Base-by-base conservation (phyloP, 108 stramenopile genomes). In the Cyclotella atomus region DNA sequence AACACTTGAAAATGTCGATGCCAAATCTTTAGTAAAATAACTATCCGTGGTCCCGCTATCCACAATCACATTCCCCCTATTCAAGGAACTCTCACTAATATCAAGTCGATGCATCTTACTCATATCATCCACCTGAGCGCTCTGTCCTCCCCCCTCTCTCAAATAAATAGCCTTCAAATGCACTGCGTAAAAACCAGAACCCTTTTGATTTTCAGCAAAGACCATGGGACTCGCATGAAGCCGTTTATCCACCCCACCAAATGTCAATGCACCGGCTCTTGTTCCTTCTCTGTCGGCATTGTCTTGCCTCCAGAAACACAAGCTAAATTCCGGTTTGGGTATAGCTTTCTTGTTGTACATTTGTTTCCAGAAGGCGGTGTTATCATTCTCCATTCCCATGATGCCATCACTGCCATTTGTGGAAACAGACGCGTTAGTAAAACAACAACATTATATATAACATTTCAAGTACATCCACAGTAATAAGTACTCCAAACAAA, bases 1-100 rank as follows among this genome's bases (percentile, higher is more conserved):
- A 5, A 77, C 81, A 1, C 29, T 33, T 15, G 83, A 56, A 75
- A 98, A 97, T 6, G 83, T 59, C 0, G 56, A 29, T 8, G 78
- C 75, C 21, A 95, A 71, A 17, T 33, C 52, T 24, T 66, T 59
- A 3, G 83, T 83, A 25, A 97, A 88, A 70, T 99, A 99, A 14
- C 97, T 96, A 83, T 99, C 98, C 15, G 98, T 99, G 14, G 98
- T 99, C 7, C 98, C 98, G 57, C 83, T 85, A 79, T 99, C 98
- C 4, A 99, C 95, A 82, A 99, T 99, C 56, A 93, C 89, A 46
- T 90, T 91, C 6, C 97, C 95, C 9, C 45, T 54, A 43, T 95
- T 90, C 71, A 90, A 68, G 28, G 20, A 30, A 15, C 20, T 19
- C 64, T 82, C 80, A 0, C 63, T 27, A 35, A 83, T 10, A 23